Conservation (phyloP, 768 basidiomycete genomes). For the Holtermanniella nyarrowii region DNA sequence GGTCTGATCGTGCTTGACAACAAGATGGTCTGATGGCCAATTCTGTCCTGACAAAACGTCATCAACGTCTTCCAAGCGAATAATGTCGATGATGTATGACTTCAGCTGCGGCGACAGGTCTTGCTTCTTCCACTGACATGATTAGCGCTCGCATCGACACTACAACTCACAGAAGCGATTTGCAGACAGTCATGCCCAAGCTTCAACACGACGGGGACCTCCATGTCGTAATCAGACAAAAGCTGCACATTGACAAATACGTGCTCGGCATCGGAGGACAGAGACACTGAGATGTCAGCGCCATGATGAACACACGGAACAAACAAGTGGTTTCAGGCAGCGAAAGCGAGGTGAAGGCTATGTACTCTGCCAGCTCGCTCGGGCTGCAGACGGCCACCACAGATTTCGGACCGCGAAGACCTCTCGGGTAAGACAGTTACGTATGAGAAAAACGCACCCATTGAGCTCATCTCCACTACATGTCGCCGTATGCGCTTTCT, state of each 20-base stretch:
- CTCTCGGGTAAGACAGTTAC: conserved; percentile 3
- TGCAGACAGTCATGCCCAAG: conserved; percentile 29
- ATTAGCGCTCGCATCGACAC: not conserved
- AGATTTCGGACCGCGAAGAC: conserved; percentile 10
- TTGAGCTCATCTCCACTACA: conserved; percentile 12
- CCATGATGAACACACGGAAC: not conserved
- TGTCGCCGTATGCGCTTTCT: conserved; percentile 14
- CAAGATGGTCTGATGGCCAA: conserved; percentile 15
- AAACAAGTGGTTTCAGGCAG: conserved; percentile 21
- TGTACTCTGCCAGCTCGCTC: conserved; percentile 22
- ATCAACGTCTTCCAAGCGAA: conserved; percentile 67
- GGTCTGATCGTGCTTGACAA: conserved; percentile 23
- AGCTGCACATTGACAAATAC: conserved; percentile 27
- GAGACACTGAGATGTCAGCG: conserved; percentile 9
- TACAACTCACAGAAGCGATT: conserved; percentile 27
- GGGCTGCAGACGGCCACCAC: conserved; percentile 25
- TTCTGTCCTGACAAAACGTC: conserved; percentile 75
- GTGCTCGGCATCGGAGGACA: conserved; percentile 28
- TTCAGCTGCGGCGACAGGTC: conserved; percentile 58
- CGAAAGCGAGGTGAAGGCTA: conserved; percentile 27
- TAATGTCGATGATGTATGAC: conserved; percentile 72
- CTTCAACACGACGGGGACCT: conserved; percentile 60
- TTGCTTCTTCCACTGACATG: conserved; percentile 50
- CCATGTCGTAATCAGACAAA: conserved; percentile 49
- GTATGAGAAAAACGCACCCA: conserved; percentile 6